phyloP scores from a whole-genome alignment of 1,284 basidiomycete genomes.

The Ustilago shanxiensis region DNA sequence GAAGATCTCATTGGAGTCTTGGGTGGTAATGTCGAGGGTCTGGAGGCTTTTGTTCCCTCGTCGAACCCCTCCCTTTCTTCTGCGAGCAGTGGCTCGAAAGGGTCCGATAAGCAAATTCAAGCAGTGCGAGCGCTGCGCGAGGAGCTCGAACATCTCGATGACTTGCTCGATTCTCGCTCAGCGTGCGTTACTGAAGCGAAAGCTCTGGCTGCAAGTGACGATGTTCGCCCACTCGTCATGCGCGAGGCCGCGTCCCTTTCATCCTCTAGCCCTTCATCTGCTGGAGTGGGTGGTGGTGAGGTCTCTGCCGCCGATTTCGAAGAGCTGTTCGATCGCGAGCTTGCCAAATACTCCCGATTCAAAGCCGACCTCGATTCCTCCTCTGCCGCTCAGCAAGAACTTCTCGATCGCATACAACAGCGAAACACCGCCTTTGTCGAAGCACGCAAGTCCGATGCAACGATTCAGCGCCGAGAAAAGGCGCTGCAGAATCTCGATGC shows the following conservation, averaged over 20 bases:
- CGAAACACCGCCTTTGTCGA: conserved; percentile 82
- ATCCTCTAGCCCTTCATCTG: conserved; percentile 34
- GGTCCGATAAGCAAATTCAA: conserved; percentile 30
- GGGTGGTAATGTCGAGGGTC: conserved; percentile 22
- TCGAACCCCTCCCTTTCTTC: conserved; percentile 29
- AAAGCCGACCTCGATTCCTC: conserved; percentile 77
- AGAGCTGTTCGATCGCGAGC: conserved; percentile 81
- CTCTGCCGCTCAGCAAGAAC: conserved; percentile 76
- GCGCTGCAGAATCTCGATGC: conserved; percentile 88
- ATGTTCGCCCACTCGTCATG: conserved; percentile 80
- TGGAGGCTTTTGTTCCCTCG: conserved; percentile 43
- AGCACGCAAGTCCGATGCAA: conserved; percentile 82
- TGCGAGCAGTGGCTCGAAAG: neutral
- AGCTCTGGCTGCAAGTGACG: conserved; percentile 78
- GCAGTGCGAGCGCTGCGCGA: conserved; percentile 78
- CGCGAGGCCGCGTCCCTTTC: conserved; percentile 75
- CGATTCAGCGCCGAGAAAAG: conserved; percentile 84
- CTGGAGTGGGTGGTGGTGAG: conserved; percentile 72
- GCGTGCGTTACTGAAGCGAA: conserved; percentile 79
- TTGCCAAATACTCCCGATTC: conserved; percentile 85
- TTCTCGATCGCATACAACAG: conserved; percentile 80
- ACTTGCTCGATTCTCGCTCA: conserved; percentile 73
- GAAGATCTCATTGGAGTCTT: conserved; percentile 41
- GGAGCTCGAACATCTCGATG: conserved; percentile 84
- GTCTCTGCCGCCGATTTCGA: conserved; percentile 75